These are phyloP conservation scores for Lepidium didymum DNA, from an alignment of 345 rosid genomes.

Conservation along the genomic window DNA sequence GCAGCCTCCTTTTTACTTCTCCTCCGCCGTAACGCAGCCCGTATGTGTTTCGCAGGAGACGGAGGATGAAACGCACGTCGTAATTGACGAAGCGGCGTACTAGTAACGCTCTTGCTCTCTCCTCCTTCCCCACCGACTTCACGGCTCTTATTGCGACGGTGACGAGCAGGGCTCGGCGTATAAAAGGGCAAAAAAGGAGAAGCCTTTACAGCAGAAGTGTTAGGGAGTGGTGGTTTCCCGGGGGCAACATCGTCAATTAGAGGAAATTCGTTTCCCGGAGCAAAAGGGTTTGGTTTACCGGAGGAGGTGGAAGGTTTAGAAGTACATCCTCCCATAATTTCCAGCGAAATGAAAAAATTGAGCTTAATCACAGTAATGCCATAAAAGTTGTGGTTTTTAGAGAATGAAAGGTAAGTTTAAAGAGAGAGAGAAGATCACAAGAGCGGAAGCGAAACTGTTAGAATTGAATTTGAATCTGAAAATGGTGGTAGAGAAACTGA, in stretches of 20 bases:
- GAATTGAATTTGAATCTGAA: slow-evolving; percentile 24
- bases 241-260: slow-evolving; percentile 22
- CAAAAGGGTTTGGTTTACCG: slow-evolving; percentile 52
- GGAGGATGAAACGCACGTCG: slow-evolving; percentile 76
- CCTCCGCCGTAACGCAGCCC: slow-evolving; percentile 55
- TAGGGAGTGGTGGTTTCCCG: slow-evolving; percentile 5
- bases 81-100: slow-evolving; percentile 61
- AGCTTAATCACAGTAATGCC: not conserved
- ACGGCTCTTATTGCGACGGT: slow-evolving; percentile 37
- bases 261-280: slow-evolving; percentile 35
- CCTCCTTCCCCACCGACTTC: not conserved
- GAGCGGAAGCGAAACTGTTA: slow-evolving; percentile 8
- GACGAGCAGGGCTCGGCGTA: slow-evolving; percentile 65
- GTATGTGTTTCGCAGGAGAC: slow-evolving; percentile 90
- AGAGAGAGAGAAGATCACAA: slow-evolving; percentile 6
- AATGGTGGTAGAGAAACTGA: slow-evolving; percentile 5
- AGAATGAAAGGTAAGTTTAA: not conserved
- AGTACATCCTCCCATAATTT: slow-evolving; percentile 65
- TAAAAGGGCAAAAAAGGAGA: slow-evolving; percentile 48
- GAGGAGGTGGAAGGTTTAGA: slow-evolving; percentile 51
- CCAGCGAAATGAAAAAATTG: slow-evolving; percentile 12
- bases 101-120: slow-evolving; percentile 29
- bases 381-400: not conserved
- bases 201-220: slow-evolving; percentile 29
- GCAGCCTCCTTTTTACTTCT: slow-evolving; percentile 19